Evolutionary conservation across 306 rosid genomes (phyloP).

Genomic region (Lagenaria siceraria): DNA sequence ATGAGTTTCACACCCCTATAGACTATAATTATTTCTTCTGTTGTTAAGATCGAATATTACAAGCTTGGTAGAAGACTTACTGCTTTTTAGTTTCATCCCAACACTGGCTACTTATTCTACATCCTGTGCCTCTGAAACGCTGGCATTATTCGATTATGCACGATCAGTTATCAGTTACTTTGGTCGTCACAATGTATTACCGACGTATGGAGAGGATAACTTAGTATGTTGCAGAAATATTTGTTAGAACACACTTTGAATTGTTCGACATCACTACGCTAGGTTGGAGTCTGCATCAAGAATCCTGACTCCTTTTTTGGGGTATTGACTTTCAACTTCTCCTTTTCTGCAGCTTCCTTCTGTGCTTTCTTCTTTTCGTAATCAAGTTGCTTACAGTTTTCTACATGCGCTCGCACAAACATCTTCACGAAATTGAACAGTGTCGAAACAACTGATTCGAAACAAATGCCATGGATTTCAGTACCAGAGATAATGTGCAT

Average conservation of each 20-base stretch:
- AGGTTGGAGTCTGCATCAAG: constrained; percentile 28
- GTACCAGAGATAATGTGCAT: not conserved
- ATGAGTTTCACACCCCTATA: not conserved
- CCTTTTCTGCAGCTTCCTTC: constrained; percentile 42
- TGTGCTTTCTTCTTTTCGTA: constrained; percentile 47
- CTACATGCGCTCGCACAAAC: constrained; percentile 51
- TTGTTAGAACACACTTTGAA: not conserved
- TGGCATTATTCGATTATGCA: not conserved
- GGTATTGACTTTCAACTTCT: constrained; percentile 27
- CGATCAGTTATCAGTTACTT: not conserved
- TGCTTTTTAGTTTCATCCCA: not conserved
- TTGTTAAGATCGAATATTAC: not conserved
- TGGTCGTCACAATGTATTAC: not conserved
- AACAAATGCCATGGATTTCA: not conserved
- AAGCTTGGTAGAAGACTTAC: not conserved
- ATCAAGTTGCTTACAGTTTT: constrained; percentile 50
- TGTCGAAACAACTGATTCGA: constrained; percentile 42
- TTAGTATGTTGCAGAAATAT: not conserved
- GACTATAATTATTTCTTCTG: not conserved
- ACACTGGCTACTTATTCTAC: constrained; percentile 1
- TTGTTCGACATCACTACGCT: constrained; percentile 33
- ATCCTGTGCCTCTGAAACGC: not conserved
- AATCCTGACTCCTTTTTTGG: constrained; percentile 35
- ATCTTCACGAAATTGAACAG: constrained; percentile 48
- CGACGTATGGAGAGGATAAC: not conserved